Evolutionary conservation across 1,284 basidiomycete species (phyloP), one percentile per base, ranked within the genome.

Genomic region (Singerocomus inundabilis): DNA sequence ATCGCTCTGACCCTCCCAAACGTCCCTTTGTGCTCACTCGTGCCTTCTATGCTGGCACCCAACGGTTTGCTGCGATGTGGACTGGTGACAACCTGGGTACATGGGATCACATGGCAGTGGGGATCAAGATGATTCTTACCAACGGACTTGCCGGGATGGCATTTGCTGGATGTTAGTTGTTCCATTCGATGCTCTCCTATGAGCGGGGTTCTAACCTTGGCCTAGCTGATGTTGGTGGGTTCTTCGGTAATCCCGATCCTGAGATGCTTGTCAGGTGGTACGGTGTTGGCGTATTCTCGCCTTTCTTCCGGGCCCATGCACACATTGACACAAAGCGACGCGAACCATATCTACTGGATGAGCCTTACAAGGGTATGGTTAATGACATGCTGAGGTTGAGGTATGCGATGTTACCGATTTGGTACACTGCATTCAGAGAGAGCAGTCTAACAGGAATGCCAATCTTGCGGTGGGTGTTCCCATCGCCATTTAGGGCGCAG

Each of bases 231-330:
- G 92, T 98, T 42, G 95, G 96, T 34, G 96, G 96, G 15, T 99
- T 98, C 84, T 99, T 99, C 66, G 96, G 96, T 42, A 97, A 99
- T 70, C 96, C 97, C 0, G 81, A 87, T 34, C 79, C 87, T 1
- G 96, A 99, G 66, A 93, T 98, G 83, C 85, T 99, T 28, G 86
- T 96, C 8, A 81, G 97, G 33, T 99, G 96, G 96, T 98, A 99
- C 66, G 93, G 93, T 73, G 88, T 95, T 32, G 97, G 96, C 26
- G 84, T 88, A 11, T 97, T 98, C 70, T 88, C 88, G 56, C 96
- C 96, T 4, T 99, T 99, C 82, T 96, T 99, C 87, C 84, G 96
- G 46, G 96, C 96, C 0, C 97, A 99, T 70, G 97, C 96, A 5
- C 95, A 98, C 69, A 88, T 98, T 61, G 97, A 99, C 70, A 97